Conservation (phyloP, 2,329 filamentous ascomycete species). For the Sclerotiophoma versabilis region DNA sequence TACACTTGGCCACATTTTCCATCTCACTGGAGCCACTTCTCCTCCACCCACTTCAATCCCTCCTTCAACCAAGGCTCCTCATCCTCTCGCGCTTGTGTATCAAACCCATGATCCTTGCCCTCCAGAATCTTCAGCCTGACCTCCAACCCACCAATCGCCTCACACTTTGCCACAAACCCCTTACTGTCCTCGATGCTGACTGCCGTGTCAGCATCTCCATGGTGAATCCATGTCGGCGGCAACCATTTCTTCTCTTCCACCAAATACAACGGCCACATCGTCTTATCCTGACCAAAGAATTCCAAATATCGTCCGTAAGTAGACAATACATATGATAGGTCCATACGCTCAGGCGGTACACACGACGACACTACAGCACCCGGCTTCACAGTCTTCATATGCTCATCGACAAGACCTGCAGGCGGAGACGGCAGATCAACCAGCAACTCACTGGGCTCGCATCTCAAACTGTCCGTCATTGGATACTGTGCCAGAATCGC, state of each 20-base stretch:
- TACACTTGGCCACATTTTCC: neutral
- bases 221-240: slow-evolving; percentile 42
- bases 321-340: slow-evolving; percentile 26
- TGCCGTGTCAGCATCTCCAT: slow-evolving; percentile 38
- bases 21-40: slow-evolving; percentile 27
- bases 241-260: slow-evolving; percentile 33
- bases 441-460: neutral
- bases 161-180: slow-evolving; percentile 36
- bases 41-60: slow-evolving; percentile 36
- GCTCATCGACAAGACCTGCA: slow-evolving; percentile 27
- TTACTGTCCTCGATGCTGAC: slow-evolving; percentile 37
- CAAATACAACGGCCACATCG: slow-evolving; percentile 36
- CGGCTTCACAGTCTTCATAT: slow-evolving; percentile 27
- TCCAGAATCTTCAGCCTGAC: slow-evolving; percentile 28
- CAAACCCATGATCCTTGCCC: slow-evolving; percentile 44
- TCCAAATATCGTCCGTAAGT: slow-evolving; percentile 32
- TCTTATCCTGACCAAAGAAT: slow-evolving; percentile 36
- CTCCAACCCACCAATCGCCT: slow-evolving; percentile 22
- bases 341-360: slow-evolving; percentile 25
- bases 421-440: slow-evolving; percentile 18
- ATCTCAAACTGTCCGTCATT: slow-evolving; percentile 32
- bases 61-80: slow-evolving; percentile 41
- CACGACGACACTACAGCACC: slow-evolving; percentile 29
- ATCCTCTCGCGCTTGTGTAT: slow-evolving; percentile 31
- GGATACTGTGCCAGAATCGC: slow-evolving; percentile 39